Base-by-base conservation (phyloP, 2,329 filamentous ascomycete genomes). In the Ophiostoma pallidulum region DNA sequence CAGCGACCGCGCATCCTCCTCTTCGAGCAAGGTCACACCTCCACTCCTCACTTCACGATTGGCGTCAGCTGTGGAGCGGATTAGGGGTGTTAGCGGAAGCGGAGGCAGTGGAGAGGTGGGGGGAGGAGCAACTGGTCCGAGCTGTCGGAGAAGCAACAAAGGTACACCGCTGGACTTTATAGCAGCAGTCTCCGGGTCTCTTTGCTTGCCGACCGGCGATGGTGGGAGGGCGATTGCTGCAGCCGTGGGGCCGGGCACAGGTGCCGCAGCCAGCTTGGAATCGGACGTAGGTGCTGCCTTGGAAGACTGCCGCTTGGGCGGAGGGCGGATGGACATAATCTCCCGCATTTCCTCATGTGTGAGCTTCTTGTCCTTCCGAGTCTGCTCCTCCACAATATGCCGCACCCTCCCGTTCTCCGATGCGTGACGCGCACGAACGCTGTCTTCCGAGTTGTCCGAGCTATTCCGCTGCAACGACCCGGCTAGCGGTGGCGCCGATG, bases 71-170 rank as follows among this genome's bases (percentile, higher is more conserved):
- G 16, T 37, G 8, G 14, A n/a, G 16, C 26, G 20, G 16, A 10
- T 19, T 1, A 26, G 10, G 8, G 29, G 35, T 1, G 35, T 37
- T 7, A 19, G 7, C 1, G 53, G 53, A 10, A 53, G 26, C 1
- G 49, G 49, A 3, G 53, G 53, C 4, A 53, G 43, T 2, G 53
- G 51, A 4, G 45, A 36, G 3, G 4, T 49, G 1, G 53, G 53
- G 2, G 51, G 53, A 7, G 49, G 47, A 4, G 49, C 50, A 0
- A 14, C 9, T 5, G 53, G 51, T 0, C 33, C 43, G 7, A 42
- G 20, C n/a, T 40, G 33, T 2, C 24, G 40, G 28, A 28, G 38
- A 16, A n/a, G 22, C n/a, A 10, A n/a, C 4, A 13, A 18, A 19
- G 43, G 32, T 20, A 22, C 31, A 9, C 18, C 33, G n/a, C n/a